Percentiles rank a stretch among this genome's conserved stretches.
These are phyloP conservation scores for Cutaneotrichosporon sp. DNA, from an alignment of 1,284 basidiomycete genomes.

Conservation along the genomic window DNA sequence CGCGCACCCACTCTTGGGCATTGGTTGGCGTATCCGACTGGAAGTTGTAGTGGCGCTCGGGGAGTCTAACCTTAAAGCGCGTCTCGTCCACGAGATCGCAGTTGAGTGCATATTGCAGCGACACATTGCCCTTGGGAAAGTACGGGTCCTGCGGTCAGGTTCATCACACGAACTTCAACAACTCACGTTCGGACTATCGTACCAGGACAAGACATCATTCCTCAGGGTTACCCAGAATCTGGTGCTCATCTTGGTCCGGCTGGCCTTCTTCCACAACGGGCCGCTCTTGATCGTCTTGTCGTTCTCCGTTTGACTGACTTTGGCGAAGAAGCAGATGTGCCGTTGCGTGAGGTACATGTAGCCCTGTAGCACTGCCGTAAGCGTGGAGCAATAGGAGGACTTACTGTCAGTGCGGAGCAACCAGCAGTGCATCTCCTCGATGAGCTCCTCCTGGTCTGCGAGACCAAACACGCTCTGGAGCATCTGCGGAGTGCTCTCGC, in stretches of 20 bases:
- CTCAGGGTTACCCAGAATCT: constrained; percentile 92
- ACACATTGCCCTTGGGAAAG: constrained; percentile 91
- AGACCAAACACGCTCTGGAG: constrained; percentile 81
- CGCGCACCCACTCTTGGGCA: constrained; percentile 89
- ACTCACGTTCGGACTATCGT: constrained; percentile 80
- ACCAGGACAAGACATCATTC: constrained; percentile 92
- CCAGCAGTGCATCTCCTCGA: constrained; percentile 88
- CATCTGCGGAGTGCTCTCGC: neutral
- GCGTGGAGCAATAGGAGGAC: constrained; percentile 38
- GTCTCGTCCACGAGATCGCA: constrained; percentile 75
- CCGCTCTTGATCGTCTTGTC: constrained; percentile 78
- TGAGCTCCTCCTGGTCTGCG: constrained; percentile 72
- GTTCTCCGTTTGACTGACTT: constrained; percentile 78
- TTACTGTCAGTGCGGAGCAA: constrained; percentile 77
- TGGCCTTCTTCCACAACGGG: constrained; percentile 75
- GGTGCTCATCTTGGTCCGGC: constrained; percentile 80
- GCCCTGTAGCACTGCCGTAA: constrained; percentile 75
- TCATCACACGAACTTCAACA: too few species aligned
- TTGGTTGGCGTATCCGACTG: constrained; percentile 75
- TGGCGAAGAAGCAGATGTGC: constrained; percentile 94
- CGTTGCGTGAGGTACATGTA: constrained; percentile 93
- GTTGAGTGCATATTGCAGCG: constrained; percentile 84
- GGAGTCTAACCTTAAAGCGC: constrained; percentile 74
- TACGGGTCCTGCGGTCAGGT: constrained; percentile 72
- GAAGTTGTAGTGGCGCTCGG: constrained; percentile 70